Evolutionary conservation across 495 filamentous ascomycete species (phyloP).

Genomic region (Glutinoglossum americanum): DNA sequence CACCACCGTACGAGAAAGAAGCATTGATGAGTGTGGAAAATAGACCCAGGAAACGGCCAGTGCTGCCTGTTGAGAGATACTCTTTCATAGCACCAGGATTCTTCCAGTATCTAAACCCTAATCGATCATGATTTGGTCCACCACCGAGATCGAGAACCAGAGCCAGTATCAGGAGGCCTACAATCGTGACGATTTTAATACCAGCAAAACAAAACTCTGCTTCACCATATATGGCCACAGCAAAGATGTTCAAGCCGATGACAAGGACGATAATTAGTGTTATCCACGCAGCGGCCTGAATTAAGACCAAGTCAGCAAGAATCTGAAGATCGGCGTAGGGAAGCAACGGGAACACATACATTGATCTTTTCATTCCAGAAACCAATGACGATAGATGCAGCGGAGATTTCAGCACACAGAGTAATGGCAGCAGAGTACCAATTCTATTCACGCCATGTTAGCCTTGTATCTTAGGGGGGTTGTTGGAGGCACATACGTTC

Average conservation of each 20-base stretch:
- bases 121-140: constrained; percentile 34
- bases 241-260: constrained; percentile 32
- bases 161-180: constrained; percentile 44
- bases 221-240: constrained; percentile 53
- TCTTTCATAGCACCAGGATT: constrained; percentile 46
- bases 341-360: background rate
- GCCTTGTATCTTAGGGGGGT: background rate
- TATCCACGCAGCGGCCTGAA: constrained; percentile 22
- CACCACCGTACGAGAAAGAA: constrained; percentile 28
- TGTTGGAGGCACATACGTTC: constrained; percentile 30
- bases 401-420: constrained; percentile 53
- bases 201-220: constrained; percentile 60
- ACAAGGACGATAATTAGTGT: constrained; percentile 30
- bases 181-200: constrained; percentile 47
- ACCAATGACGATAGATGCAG: constrained; percentile 50
- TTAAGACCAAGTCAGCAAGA: background rate
- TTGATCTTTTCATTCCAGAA: constrained; percentile 37
- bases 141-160: constrained; percentile 47
- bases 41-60: constrained; percentile 54
- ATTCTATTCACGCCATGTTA: constrained; percentile 11
- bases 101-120: constrained; percentile 56
- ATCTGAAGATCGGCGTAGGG: background rate
- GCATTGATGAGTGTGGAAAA: constrained; percentile 49
- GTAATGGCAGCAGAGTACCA: constrained; percentile 40
- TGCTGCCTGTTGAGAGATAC: constrained; percentile 28